A percentile compares a stretch with the other conserved stretches of the same genome.
Evolutionary conservation across 192 early-diverging fungal genomes (phyloP).

Genomic region (Coemansia sp.): DNA sequence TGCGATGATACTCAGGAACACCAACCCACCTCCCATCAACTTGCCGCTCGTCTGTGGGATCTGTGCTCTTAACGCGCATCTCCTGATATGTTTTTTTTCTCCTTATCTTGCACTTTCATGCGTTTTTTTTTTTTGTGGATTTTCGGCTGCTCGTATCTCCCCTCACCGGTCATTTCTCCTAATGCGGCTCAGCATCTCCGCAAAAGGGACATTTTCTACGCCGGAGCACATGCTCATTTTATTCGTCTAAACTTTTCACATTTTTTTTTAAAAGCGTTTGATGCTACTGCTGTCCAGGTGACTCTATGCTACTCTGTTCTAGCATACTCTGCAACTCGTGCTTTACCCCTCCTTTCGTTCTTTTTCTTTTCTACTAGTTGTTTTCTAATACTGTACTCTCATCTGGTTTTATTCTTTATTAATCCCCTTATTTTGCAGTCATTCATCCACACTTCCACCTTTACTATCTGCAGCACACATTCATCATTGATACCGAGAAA

Average conservation of each 20-base stretch:
- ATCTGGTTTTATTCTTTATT: slow-evolving; percentile 1
- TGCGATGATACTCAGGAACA: background rate
- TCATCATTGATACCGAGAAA: background rate
- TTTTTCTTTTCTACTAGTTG: background rate
- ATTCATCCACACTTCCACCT: no score
- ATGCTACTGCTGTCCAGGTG: background rate
- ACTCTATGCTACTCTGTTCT: background rate
- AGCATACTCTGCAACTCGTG: background rate
- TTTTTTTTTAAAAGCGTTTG: background rate
- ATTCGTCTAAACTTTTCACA: background rate
- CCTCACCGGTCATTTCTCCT: background rate
- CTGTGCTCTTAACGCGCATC: slow-evolving; percentile 18
- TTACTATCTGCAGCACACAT: no score
- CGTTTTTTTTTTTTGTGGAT: background rate
- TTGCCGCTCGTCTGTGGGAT: slow-evolving; percentile 51
- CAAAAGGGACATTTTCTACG: background rate
- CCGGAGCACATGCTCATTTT: background rate
- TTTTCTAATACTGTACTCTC: background rate
- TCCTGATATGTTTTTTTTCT: no score
- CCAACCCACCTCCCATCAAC: slow-evolving; percentile 20
- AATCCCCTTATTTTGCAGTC: background rate
- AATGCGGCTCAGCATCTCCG: background rate
- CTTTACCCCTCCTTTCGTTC: slow-evolving; percentile 1
- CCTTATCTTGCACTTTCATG: background rate
- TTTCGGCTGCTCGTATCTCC: background rate